Base-by-base conservation (phyloP, 2,329 filamentous ascomycete species). In the Biscogniauxia marginata region DNA sequence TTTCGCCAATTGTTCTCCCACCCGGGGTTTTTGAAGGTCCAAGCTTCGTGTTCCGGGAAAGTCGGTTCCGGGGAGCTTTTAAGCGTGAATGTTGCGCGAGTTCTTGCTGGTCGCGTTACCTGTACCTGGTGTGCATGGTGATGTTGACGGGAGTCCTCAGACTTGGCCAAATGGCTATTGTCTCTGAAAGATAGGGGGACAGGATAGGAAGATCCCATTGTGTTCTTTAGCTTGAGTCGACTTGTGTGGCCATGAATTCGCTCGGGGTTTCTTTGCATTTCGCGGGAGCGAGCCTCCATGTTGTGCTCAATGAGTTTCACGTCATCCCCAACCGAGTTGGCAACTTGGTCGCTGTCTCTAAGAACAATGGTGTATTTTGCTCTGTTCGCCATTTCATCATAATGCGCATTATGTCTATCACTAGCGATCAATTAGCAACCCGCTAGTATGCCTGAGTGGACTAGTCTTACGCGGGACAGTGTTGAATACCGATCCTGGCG, bases 1-100 rank as follows among this genome's bases (percentile, higher is more conserved):
- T 77, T 77, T 16, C 78, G 74, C 84, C 84, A 88, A 0, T 73
- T 57, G 16, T 72, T 71, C 30, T 71, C 70, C 85, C 85, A 88
- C 2, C 71, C 71, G 6, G 74, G 74, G 60, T 87, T 75, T 22
- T 72, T 58, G 6, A 67, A 64, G 1, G 83, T 83, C 84, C 84
- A 88, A 13, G 70, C 65, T 43, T 70, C 66, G 18, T 57, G 63
- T 20, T 59, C 65, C 9, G 63, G 55, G 46, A 58, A 56, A 8
- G 1, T 7, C 21, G 50, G 19, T 23, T 61, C 56, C 4, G 58
- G 54, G 19, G 60, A 63, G n/a, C 55, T 59, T 45, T 43, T 52
- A 24, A 50, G 54, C n/a, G 56, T 30, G 52, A 63, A 63, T 24
- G 51, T 63, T 24, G 53, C 61, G 49, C 60, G 64, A 52, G 65